phyloP scores from a whole-genome alignment of 371 early-diverging fungal genomes.

The Apophysomyces sp. region DNA sequence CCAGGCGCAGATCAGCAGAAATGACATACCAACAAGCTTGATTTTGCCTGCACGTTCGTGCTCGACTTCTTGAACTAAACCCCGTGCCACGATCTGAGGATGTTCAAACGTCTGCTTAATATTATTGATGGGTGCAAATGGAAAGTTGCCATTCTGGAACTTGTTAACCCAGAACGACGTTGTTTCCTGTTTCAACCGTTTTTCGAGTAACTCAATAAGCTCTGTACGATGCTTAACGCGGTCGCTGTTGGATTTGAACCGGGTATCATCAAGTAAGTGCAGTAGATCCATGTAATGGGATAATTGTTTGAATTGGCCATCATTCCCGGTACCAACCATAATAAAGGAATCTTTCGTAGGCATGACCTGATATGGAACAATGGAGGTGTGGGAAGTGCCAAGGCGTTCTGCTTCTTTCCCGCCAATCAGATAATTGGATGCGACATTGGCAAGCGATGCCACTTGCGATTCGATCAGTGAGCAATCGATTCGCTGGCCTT shows the following conservation, averaged over 20 bases:
- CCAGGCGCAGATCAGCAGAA: not conserved
- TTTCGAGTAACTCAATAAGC: constrained; percentile 56
- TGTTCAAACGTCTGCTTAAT: constrained; percentile 83
- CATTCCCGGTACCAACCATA: constrained; percentile 90
- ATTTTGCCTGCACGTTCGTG: constrained; percentile 83
- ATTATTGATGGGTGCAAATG: constrained; percentile 87
- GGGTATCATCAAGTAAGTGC: constrained; percentile 47
- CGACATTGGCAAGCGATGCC: constrained; percentile 87
- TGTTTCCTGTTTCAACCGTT: constrained; percentile 48
- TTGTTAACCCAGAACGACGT: constrained; percentile 64
- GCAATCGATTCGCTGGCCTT: constrained; percentile 86
- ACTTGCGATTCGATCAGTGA: constrained; percentile 86
- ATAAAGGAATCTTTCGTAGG: constrained; percentile 82
- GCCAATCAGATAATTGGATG: constrained; percentile 82
- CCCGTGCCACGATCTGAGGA: constrained; percentile 80
- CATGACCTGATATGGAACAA: constrained; percentile 91
- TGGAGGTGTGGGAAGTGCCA: constrained; percentile 89
- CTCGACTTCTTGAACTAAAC: constrained; percentile 76
- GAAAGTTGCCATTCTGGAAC: constrained; percentile 71
- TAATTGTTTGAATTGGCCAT: constrained; percentile 75
- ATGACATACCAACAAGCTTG: constrained; percentile 62
- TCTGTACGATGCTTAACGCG: constrained; percentile 74
- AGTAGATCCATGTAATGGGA: constrained; percentile 51
- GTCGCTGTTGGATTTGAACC: constrained; percentile 65
- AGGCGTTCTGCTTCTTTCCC: constrained; percentile 76